Base-by-base conservation (phyloP, 208 protist species). In the Acanthamoeba lenticulata region DNA sequence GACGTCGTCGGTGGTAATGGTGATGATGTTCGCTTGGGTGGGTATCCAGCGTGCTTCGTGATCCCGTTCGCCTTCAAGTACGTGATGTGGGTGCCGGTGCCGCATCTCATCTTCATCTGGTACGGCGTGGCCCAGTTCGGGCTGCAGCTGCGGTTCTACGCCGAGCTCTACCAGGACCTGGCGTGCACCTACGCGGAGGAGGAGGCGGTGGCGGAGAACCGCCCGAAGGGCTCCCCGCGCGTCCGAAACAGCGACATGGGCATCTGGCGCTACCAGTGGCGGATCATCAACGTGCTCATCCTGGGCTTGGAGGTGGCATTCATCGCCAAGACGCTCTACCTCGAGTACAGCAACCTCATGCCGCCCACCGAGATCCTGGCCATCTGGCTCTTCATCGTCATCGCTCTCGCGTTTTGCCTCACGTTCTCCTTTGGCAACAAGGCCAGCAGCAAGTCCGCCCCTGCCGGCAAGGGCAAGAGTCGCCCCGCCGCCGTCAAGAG, bases 61-160 rank as follows among this genome's bases (percentile, higher is more conserved):
- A 60, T 90, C 17, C 83, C 83, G 55, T 90, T 90, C 55, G 83
- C 83, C 5, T 90, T 90, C 83, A 90, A 90, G 83, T 90, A 90
- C 36, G 83, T 90, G 55, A 90, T 90, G 83, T 90, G 83, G 83
- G 83, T 90, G 49, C 83, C 83, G 40, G 83, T 90, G 83, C 83
- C 83, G 47, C 83, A 90, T 49, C 45, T 90, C 47, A 40, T 90
- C 83, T 90, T 90, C 83, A 45, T 90, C 55, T 90, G 55, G 52
- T 42, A 90, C 52, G 83, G 83, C 29, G 83, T 90, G 17, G 42
- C 32, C 32, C 83, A 90, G 52, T 90, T 90, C 55, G 83, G 83
- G n/a, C 83, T 90, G 9, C 83, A 90, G 27, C 45, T 90, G 83
- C 45, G 45, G 49, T 65, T 67, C 45, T 90, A 90, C 29, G 45